These are phyloP conservation scores for Saksenaea vasiformis DNA, from an alignment of 371 early-diverging fungal genomes.

Conservation along the genomic window DNA sequence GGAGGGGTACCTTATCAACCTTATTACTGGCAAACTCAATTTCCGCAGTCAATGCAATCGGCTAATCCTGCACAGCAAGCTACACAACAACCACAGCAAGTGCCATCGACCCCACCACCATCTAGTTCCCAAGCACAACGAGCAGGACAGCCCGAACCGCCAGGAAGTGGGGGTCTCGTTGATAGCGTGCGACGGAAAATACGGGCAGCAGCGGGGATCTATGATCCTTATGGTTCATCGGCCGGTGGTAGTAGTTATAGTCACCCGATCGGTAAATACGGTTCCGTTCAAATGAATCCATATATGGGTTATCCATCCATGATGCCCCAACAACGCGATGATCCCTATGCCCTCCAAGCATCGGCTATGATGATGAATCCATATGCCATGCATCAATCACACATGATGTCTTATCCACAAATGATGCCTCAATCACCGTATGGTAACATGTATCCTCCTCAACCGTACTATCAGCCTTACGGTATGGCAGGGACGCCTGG, in stretches of 20 bases:
- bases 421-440: background rate
- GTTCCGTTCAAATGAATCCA: background rate
- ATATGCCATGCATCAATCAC: background rate
- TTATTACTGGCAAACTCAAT: background rate
- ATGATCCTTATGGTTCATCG: background rate
- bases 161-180: background rate
- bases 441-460: background rate
- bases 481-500: background rate
- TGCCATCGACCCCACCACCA: background rate
- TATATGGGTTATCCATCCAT: background rate
- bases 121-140: background rate
- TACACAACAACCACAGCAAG: background rate
- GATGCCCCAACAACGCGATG: background rate
- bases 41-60: background rate
- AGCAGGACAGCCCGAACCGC: background rate
- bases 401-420: background rate
- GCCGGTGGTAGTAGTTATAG: background rate
- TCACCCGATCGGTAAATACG: background rate
- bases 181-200: background rate
- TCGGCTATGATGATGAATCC: background rate
- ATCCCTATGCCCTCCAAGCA: background rate
- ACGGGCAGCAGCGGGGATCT: background rate
- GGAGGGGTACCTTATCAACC: background rate
- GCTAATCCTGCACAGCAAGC: background rate
- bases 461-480: background rate